These are phyloP conservation scores for Salix dunnii DNA, from an alignment of 345 rosid genomes.

Conservation along the genomic window DNA sequence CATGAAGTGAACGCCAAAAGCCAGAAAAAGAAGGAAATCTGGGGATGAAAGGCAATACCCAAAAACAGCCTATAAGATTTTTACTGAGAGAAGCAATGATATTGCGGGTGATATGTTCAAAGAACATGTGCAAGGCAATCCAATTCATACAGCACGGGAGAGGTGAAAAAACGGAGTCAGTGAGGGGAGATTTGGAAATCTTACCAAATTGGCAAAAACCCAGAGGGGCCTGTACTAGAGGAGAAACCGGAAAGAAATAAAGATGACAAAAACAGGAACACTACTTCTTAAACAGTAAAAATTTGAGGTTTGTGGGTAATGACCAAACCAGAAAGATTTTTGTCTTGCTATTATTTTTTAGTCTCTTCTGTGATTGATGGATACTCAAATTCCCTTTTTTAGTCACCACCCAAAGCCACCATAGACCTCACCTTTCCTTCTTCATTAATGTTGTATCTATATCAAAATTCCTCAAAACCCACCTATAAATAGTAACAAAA, in stretches of 20 bases:
- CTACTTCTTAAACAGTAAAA: background rate
- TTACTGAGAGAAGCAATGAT: background rate
- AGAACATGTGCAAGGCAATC: background rate
- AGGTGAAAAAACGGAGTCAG: background rate
- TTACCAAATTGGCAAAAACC: constrained; percentile 15
- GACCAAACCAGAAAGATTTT: background rate
- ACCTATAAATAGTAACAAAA: constrained; percentile 21
- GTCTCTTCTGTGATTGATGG: constrained; percentile 33
- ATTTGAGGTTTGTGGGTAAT: background rate
- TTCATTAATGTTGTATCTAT: background rate
- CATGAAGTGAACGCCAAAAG: background rate
- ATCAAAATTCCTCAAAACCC: background rate
- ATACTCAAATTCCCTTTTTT: constrained; percentile 17
- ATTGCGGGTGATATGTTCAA: background rate
- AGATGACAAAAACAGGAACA: constrained; percentile 3
- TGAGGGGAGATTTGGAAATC: constrained; percentile 9
- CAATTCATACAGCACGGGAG: background rate
- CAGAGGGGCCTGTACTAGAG: background rate
- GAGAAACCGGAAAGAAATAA: background rate
- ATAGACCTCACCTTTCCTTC: constrained; percentile 22
- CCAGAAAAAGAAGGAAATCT: constrained; percentile 11
- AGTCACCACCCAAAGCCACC: constrained; percentile 7
- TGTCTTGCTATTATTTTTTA: background rate
- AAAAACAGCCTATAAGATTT: background rate
- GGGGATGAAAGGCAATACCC: background rate